Evolutionary conservation across 2,329 filamentous ascomycete genomes (phyloP), one percentile per base, ranked within the genome.

Genomic region (Aspergillus sp.): DNA sequence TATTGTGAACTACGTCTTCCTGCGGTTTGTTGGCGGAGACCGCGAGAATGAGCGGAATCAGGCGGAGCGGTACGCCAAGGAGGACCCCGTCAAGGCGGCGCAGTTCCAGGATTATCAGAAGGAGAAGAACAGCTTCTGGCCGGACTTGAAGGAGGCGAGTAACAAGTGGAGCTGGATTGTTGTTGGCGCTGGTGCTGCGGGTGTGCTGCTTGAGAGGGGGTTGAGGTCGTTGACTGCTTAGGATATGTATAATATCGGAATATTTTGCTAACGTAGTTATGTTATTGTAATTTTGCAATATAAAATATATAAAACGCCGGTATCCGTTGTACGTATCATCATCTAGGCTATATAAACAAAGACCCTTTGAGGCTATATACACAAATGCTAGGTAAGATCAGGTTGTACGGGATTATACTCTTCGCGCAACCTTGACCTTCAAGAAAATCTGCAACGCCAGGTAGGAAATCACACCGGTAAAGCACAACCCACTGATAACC

Each of bases 101-200:
- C 79, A 86, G 61, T 73, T 86, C 19, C 73, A 80, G 64, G 68
- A 78, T 54, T 86, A 82, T 74, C 76, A 77, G 51, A 61, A 70
- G 20, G 78, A 82, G 64, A 84, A 84, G 70, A 86, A 87, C 64
- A 80, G 82, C 40, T 84, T 87, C 70, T 87, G 84, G 84, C 84
- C 84, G 1, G 73, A 73, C 11, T 48, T 77, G 1, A 68, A 73
- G 30, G 82, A 86, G 69, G 54, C 82, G 7, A 69, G 65, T 20
- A 86, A 86, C 61, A 79, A 80, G 58, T 87, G 84, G 85, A 67
- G 80, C 2, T 83, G 83, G 80, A 74, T 74, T 20, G 77, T 86
- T 1, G 58, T 82, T 11, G 82, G 77, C 1, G 72, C 77, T 40
- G 84, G 84, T 64, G 77, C 75, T 11, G 72, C 76, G 2, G 82